These are phyloP conservation scores for Tilletiopsis washingtonensis DNA, from an alignment of 1,284 basidiomycete species.

Conservation along the genomic window DNA sequence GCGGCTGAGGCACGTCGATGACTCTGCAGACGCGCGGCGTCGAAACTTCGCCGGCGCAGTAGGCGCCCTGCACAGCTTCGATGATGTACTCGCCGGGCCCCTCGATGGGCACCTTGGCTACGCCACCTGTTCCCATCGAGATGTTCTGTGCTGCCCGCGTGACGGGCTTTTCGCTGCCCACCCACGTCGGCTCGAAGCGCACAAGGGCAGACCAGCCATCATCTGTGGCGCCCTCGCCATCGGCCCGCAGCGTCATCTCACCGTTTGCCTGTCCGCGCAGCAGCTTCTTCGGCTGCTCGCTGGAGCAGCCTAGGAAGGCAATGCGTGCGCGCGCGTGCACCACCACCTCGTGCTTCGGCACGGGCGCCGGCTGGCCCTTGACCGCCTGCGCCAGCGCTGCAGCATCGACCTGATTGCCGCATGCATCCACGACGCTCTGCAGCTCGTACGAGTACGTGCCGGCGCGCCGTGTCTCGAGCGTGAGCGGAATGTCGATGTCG, in stretches of 20 bases:
- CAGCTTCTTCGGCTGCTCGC: conserved; percentile 64
- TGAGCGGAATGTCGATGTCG: conserved; percentile 28
- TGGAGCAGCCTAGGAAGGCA: conserved; percentile 66
- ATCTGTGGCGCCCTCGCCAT: not conserved
- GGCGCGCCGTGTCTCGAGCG: conserved; percentile 23
- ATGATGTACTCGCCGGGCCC: conserved; percentile 77
- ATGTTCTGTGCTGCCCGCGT: too few relatives aligned
- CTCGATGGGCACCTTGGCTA: conserved; percentile 10
- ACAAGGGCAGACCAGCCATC: conserved; percentile 18
- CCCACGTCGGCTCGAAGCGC: conserved; percentile 18
- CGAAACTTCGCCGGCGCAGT: conserved; percentile 51
- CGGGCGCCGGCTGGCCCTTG: not conserved
- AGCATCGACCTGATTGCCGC: conserved; percentile 26
- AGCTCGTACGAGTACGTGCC: conserved; percentile 36
- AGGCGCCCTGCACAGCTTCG: conserved; percentile 62
- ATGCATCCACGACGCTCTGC: conserved; percentile 35
- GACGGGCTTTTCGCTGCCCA: too few relatives aligned
- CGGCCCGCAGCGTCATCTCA: conserved; percentile 13
- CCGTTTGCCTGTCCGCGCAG: conserved; percentile 51
- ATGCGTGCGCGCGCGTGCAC: conserved; percentile 69
- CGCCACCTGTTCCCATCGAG: too few relatives aligned
- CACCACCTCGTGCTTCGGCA: conserved; percentile 53
- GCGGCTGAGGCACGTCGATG: conserved; percentile 58
- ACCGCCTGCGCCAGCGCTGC: not conserved
- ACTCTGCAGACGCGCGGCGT: conserved; percentile 39